phyloP scores from a whole-genome alignment of 192 early-diverging fungal species.

The Globomyces pollinis-pini region DNA sequence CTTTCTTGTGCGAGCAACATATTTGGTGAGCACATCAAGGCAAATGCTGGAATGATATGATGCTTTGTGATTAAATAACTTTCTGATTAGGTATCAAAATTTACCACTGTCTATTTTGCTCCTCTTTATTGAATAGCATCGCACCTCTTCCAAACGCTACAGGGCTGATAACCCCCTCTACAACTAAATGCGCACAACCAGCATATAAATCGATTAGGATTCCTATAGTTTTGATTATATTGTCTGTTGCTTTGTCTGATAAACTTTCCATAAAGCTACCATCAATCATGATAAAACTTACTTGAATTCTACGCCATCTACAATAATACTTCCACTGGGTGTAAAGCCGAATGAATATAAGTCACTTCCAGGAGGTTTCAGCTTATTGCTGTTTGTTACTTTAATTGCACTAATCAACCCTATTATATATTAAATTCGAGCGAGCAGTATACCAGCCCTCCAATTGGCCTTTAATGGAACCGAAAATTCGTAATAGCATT shows the following conservation, averaged over 20 bases:
- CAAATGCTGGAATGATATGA: constrained; percentile 35
- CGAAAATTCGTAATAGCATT: constrained; percentile 43
- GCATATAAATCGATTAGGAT: constrained; percentile 35
- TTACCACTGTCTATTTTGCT: constrained; percentile 27
- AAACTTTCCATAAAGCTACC: too few species aligned
- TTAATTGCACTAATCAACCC: constrained; percentile 17
- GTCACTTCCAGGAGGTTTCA: constrained; percentile 32
- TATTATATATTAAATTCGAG: background rate
- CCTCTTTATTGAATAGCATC: constrained; percentile 13
- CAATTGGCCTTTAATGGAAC: constrained; percentile 30
- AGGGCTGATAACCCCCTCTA: constrained; percentile 22
- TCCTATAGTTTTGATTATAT: constrained; percentile 28
- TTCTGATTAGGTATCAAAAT: background rate
- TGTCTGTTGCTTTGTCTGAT: background rate
- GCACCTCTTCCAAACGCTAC: constrained; percentile 38
- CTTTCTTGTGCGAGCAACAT: constrained; percentile 7
- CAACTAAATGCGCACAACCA: constrained; percentile 30
- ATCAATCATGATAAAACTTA: background rate
- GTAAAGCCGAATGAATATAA: constrained; percentile 35
- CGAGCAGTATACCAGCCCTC: constrained; percentile 14
- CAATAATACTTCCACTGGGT: constrained; percentile 20
- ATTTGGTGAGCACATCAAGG: constrained; percentile 20
- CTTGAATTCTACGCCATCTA: constrained; percentile 8
- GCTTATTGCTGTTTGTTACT: background rate
- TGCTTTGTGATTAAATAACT: constrained; percentile 16